Conservation (phyloP, 371 early-diverging fungal species). For the Zychaea mexicana region DNA sequence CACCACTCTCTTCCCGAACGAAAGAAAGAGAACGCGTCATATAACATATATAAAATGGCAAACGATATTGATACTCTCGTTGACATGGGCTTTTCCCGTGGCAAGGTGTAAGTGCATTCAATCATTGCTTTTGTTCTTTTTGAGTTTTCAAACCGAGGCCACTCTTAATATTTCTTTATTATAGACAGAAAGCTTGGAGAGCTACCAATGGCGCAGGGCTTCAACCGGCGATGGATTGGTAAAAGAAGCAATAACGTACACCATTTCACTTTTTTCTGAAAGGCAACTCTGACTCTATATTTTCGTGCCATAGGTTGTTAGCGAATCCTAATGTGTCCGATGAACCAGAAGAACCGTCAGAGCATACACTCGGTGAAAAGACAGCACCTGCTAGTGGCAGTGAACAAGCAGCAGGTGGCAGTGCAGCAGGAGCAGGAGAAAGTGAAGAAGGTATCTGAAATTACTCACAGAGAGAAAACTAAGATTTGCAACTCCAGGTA, state of each 20-base stretch:
- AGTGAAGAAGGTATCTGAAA: background rate
- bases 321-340: conserved; percentile 77
- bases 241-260: conserved; percentile 3
- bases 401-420: conserved; percentile 38
- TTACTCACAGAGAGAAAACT: background rate
- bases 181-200: conserved; percentile 63
- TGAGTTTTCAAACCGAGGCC: too few species aligned
- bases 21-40: conserved; percentile 3
- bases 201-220: conserved; percentile 85
- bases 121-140: conserved; percentile 4
- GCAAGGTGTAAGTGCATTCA: conserved; percentile 68
- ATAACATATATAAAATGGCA: conserved; percentile 38
- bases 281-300: too few species aligned
- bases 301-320: conserved; percentile 73
- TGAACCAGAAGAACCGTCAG: conserved; percentile 56
- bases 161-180: conserved; percentile 31
- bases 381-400: conserved; percentile 13
- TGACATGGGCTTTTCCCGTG: conserved; percentile 79
- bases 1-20: background rate
- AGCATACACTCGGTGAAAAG: conserved; percentile 30
- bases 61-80: conserved; percentile 66
- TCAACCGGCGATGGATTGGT: conserved; percentile 92
- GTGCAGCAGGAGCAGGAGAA: conserved; percentile 9
- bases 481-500: too few species aligned
- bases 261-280: background rate